A percentile compares a stretch with the other conserved stretches of the same genome.
Evolutionary conservation across 345 rosid species (phyloP).

Genomic region (Geranium brycei): DNA sequence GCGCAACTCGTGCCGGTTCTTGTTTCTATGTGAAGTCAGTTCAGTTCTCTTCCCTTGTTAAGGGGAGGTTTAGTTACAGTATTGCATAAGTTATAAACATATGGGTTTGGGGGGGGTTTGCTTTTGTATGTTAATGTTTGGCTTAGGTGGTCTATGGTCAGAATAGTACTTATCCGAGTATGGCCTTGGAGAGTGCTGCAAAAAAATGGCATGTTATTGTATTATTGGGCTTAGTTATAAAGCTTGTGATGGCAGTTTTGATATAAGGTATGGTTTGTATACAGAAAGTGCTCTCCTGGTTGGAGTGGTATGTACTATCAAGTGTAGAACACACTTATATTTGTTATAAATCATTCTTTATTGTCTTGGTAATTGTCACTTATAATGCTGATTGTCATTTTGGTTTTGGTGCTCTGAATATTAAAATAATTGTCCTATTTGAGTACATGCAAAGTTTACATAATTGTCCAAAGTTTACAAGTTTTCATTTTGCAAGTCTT

Average conservation of each 20-base stretch:
- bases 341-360: constrained; percentile 3
- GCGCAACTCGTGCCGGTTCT: no score
- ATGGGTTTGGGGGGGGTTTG: constrained; percentile 2
- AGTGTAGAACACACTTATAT: constrained; percentile 4
- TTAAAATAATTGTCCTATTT: background rate
- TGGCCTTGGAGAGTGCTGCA: background rate
- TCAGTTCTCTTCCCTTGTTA: no score
- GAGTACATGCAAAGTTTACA: constrained; percentile 1
- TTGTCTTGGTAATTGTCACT: background rate
- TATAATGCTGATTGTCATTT: no score
- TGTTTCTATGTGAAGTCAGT: no score
- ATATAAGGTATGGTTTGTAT: constrained; percentile 13
- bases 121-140: constrained; percentile 3
- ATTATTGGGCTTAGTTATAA: constrained; percentile 4
- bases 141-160: constrained; percentile 2
- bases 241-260: constrained; percentile 19
- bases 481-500: background rate
- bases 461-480: constrained; percentile 6
- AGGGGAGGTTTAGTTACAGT: constrained; percentile 5
- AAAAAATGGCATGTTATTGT: constrained; percentile 2
- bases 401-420: no score
- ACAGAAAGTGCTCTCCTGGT: constrained; percentile 8
- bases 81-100: no score
- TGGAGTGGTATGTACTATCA: constrained; percentile 10
- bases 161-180: constrained; percentile 4